A percentile compares a stretch with the other conserved stretches of the same genome.
Evolutionary conservation across 2,329 filamentous ascomycete species (phyloP).

Genomic region (Verticillium nonalfalfae): DNA sequence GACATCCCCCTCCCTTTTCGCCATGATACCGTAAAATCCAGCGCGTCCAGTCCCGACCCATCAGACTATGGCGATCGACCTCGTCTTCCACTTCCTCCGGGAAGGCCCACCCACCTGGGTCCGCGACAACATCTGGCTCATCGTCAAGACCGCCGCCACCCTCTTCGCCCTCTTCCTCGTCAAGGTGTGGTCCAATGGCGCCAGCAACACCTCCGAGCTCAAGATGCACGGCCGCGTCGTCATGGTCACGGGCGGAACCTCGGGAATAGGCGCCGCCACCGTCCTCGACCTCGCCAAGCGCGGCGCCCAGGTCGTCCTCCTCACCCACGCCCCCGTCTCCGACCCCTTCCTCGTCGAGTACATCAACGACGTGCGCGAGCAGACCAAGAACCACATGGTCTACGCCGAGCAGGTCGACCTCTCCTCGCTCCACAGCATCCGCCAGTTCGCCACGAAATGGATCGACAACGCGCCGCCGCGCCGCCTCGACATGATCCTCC

Average conservation of each 20-base stretch:
- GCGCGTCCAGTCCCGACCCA: background rate
- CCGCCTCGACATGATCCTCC: slow-evolving; percentile 81
- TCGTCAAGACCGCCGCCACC: slow-evolving; percentile 31
- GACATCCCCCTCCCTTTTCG: background rate
- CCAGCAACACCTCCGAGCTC: slow-evolving; percentile 67
- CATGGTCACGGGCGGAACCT: slow-evolving; percentile 90
- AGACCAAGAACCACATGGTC: slow-evolving; percentile 77
- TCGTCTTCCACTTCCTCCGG: slow-evolving; percentile 37
- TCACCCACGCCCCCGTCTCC: slow-evolving; percentile 73
- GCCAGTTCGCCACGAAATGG: slow-evolving; percentile 94
- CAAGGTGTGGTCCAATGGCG: slow-evolving; percentile 76
- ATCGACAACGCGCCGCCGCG: slow-evolving; percentile 90
- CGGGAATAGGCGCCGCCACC: slow-evolving; percentile 78
- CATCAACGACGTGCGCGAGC: slow-evolving; percentile 76
- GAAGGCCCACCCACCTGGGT: slow-evolving; percentile 45
- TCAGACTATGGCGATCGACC: slow-evolving; percentile 44
- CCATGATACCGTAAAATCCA: background rate
- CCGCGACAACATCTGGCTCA: slow-evolving; percentile 32
- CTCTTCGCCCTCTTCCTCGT: slow-evolving; percentile 34
- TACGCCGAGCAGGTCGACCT: slow-evolving; percentile 95
- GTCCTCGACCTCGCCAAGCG: slow-evolving; percentile 68
- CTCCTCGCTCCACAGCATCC: slow-evolving; percentile 79
- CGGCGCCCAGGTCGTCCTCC: slow-evolving; percentile 84
- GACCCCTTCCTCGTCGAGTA: slow-evolving; percentile 91
- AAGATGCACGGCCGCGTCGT: slow-evolving; percentile 91